These are phyloP conservation scores for Pterocarpus macrocarpus DNA, from an alignment of 306 rosid genomes.

Conservation along the genomic window DNA sequence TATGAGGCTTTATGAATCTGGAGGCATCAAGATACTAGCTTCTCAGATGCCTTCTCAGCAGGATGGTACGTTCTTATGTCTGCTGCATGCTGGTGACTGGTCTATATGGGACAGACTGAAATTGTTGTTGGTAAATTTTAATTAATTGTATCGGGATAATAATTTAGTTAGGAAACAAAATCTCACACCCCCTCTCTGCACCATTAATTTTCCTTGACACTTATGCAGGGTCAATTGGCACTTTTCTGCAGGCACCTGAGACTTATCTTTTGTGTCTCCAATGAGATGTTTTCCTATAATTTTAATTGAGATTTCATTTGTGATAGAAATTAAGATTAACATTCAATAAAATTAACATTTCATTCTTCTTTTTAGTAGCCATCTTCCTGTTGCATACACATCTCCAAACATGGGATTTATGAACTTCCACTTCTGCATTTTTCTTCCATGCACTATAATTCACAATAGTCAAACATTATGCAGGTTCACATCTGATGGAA, in stretches of 20 bases:
- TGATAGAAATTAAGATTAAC: not conserved
- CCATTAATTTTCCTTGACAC: not conserved
- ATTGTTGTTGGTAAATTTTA: not conserved
- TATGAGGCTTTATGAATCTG: slow-evolving; percentile 60
- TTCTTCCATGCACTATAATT: slow-evolving; percentile 37
- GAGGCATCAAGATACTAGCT: slow-evolving; percentile 71
- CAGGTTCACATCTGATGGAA: slow-evolving; percentile 81
- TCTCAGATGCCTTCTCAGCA: slow-evolving; percentile 65
- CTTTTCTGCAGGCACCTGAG: not conserved
- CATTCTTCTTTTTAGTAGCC: slow-evolving; percentile 32
- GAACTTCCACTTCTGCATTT: slow-evolving; percentile 17
- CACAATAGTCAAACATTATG: slow-evolving; percentile 44
- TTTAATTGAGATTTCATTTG: not conserved
- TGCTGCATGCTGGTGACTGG: slow-evolving; percentile 1
- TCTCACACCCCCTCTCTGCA: not conserved
- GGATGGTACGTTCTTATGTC: slow-evolving; percentile 67
- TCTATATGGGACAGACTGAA: not conserved
- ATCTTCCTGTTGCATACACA: slow-evolving; percentile 15
- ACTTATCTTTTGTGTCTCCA: slow-evolving; percentile 10
- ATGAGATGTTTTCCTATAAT: not conserved
- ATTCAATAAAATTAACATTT: not conserved
- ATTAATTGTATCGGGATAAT: not conserved
- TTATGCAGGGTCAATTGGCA: not conserved
- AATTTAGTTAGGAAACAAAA: not conserved
- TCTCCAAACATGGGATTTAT: slow-evolving; percentile 7